phyloP scores from a whole-genome alignment of 345 rosid species.

The Aethionema arabicum region DNA sequence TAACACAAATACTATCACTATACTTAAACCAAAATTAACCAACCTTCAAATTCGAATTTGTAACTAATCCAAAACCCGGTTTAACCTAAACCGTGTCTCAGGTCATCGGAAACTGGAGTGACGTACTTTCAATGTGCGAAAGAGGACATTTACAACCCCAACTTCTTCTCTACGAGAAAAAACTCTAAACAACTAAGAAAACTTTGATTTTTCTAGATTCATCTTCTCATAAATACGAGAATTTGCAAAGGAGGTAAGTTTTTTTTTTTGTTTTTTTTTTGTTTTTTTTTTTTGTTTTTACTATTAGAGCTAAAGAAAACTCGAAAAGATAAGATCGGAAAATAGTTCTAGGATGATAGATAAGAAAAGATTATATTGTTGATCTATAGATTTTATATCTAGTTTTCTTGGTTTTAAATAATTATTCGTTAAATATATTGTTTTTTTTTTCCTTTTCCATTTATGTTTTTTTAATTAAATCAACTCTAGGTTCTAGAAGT shows the following conservation, averaged over 20 bases:
- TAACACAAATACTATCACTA: constrained; percentile 28
- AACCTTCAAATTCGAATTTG: too few species aligned
- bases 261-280: constrained; percentile 27
- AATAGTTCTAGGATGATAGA: too few species aligned
- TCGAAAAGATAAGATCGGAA: not conserved
- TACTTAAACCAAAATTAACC: not conserved
- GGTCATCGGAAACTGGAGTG: constrained; percentile 89
- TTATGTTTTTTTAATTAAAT: too few species aligned
- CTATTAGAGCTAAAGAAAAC: constrained; percentile 15
- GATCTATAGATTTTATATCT: too few species aligned
- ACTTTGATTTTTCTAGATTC: constrained; percentile 25
- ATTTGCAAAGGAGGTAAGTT: constrained; percentile 35
- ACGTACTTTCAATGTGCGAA: constrained; percentile 75
- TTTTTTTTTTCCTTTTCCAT: too few species aligned
- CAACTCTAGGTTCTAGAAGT: too few species aligned
- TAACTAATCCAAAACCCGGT: too few species aligned
- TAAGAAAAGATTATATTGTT: too few species aligned
- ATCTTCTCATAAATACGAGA: constrained; percentile 14
- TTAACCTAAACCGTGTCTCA: constrained; percentile 21
- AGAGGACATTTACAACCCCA: constrained; percentile 97
- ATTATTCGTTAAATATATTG: too few species aligned
- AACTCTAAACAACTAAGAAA: constrained; percentile 31
- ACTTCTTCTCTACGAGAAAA: constrained; percentile 83
- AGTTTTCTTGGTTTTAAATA: too few species aligned
- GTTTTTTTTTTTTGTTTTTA: constrained; percentile 27